Conservation (phyloP, 805 yeast species). For the Pichia thaimueangensis region DNA sequence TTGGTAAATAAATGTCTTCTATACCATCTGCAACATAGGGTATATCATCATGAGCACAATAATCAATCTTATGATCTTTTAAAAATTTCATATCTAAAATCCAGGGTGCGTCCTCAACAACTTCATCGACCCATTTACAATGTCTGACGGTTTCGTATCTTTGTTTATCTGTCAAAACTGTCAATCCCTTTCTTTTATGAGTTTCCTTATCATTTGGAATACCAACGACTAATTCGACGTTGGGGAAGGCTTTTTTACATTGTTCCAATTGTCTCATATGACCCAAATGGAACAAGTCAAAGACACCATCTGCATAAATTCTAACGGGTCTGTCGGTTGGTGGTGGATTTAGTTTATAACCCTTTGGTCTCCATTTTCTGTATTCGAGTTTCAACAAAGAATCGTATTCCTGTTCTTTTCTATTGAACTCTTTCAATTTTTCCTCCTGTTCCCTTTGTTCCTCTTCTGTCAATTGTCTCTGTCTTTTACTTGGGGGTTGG, state of each 20-base stretch:
- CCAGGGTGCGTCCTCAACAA: constrained; percentile 94
- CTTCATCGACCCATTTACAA: constrained; percentile 98
- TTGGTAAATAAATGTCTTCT: constrained; percentile 90
- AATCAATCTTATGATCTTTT: constrained; percentile 75
- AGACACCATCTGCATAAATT: constrained; percentile 97
- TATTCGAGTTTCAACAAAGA: constrained; percentile 60
- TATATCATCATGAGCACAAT: constrained; percentile 95
- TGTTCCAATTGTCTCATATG: constrained; percentile 98
- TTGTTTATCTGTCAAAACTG: constrained; percentile 83
- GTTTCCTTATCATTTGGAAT: constrained; percentile 87
- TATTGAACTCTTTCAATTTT: constrained; percentile 20
- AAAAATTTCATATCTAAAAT: constrained; percentile 79
- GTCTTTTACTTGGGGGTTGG: constrained; percentile 5
- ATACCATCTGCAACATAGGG: constrained; percentile 88
- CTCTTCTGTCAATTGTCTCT: constrained; percentile 17
- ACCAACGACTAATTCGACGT: constrained; percentile 83
- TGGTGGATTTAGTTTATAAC: constrained; percentile 74
- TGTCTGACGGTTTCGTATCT: constrained; percentile 87
- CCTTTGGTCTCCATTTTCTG: constrained; percentile 73
- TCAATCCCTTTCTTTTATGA: constrained; percentile 86
- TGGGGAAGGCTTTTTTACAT: constrained; percentile 85
- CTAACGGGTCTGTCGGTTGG: constrained; percentile 82
- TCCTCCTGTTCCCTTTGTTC: constrained; percentile 22
- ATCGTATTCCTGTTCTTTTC: constrained; percentile 55
- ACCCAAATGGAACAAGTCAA: constrained; percentile 93